Evolutionary conservation across 345 rosid genomes (phyloP).

Genomic region (Streptanthus diversifolius): DNA sequence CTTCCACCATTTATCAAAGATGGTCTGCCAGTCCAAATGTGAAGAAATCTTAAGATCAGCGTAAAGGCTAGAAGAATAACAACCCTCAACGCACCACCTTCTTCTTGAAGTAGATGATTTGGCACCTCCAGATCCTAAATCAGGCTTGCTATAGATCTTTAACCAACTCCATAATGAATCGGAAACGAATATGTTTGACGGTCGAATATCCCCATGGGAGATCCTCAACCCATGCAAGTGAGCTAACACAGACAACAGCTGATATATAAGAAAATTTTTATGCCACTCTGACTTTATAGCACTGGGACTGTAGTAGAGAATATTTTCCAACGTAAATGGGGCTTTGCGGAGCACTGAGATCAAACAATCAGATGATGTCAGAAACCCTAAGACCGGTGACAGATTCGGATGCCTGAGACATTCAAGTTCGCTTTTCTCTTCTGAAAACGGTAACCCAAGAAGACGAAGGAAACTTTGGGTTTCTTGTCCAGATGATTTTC

Average conservation of each 20-base stretch:
- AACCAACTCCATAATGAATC: slow-evolving; percentile 76
- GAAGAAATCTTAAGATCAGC: slow-evolving; percentile 60
- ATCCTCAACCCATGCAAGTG: slow-evolving; percentile 62
- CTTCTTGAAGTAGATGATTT: slow-evolving; percentile 30
- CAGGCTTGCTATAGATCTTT: slow-evolving; percentile 41
- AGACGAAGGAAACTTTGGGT: slow-evolving; percentile 51
- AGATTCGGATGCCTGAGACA: slow-evolving; percentile 83
- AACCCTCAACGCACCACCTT: slow-evolving; percentile 46
- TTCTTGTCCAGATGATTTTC: slow-evolving; percentile 68
- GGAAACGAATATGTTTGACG: slow-evolving; percentile 64
- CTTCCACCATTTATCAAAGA: slow-evolving; percentile 76
- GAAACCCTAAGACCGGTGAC: slow-evolving; percentile 62
- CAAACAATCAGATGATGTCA: slow-evolving; percentile 45
- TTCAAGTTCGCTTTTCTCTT: slow-evolving; percentile 44
- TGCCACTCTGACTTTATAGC: slow-evolving; percentile 75
- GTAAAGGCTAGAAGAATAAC: slow-evolving; percentile 54
- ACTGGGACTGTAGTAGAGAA: slow-evolving; percentile 72
- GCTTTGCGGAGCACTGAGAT: slow-evolving; percentile 64
- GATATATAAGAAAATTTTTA: slow-evolving; percentile 60
- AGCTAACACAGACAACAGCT: slow-evolving; percentile 69
- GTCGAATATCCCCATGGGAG: slow-evolving; percentile 67
- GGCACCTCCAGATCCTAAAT: slow-evolving; percentile 27
- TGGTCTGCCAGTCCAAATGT: slow-evolving; percentile 57
- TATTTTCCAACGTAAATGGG: slow-evolving; percentile 64
- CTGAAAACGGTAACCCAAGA: slow-evolving; percentile 59